Evolutionary conservation across 371 early-diverging fungal species (phyloP).

Genomic region (Thermomucor indicae-seudaticae): DNA sequence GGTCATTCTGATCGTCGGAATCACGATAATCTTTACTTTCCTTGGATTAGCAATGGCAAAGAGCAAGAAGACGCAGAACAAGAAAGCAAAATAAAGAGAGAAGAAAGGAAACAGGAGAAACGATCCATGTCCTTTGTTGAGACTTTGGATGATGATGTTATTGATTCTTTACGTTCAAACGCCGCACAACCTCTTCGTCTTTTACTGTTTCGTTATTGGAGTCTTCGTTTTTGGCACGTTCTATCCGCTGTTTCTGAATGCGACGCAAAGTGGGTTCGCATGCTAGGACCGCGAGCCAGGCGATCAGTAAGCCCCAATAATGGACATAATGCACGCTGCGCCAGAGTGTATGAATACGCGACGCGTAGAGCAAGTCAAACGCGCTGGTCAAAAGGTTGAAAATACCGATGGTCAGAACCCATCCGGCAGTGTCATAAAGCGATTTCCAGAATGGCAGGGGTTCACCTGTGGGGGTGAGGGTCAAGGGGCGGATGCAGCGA

Average conservation of each 20-base stretch:
- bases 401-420: conserved; percentile 56
- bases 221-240: neutral
- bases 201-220: neutral
- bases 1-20: conserved; percentile 72
- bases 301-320: conserved; percentile 34
- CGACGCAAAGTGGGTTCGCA: conserved; percentile 5
- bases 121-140: no score
- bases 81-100: conserved; percentile 14
- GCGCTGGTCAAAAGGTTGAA: conserved; percentile 70
- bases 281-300: conserved; percentile 11
- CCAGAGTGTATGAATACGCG: conserved; percentile 58
- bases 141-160: neutral
- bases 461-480: conserved; percentile 36
- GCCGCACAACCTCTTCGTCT: neutral
- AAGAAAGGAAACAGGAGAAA: no score
- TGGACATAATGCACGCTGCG: conserved; percentile 51
- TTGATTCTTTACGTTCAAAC: neutral
- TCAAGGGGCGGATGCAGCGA: conserved; percentile 65
- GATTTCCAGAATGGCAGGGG: conserved; percentile 26
- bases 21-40: conserved; percentile 75
- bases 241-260: conserved; percentile 13
- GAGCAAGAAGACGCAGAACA: conserved; percentile 57
- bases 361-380: conserved; percentile 63
- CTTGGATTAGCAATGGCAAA: conserved; percentile 82
- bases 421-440: conserved; percentile 67